Percentiles rank a stretch among this genome's conserved stretches.
These are phyloP conservation scores for Monosporascus sp. DNA, from an alignment of 2,329 filamentous ascomycete species.

Conservation along the genomic window DNA sequence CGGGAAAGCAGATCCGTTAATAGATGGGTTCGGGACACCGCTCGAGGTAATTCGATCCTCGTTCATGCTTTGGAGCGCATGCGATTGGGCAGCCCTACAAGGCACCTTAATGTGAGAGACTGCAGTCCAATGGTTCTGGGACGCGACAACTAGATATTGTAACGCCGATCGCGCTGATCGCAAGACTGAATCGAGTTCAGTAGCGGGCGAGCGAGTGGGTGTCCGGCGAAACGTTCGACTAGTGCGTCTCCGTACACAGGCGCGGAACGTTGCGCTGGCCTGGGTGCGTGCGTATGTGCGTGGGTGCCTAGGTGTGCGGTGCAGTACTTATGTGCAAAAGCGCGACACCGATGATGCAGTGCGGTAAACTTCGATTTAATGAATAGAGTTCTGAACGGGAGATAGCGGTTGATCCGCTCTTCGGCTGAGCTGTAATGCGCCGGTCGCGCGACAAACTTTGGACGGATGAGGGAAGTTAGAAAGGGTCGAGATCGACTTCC, in stretches of 20 bases:
- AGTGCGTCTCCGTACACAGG: not conserved
- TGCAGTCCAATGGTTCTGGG: constrained; percentile 8
- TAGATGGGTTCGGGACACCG: constrained; percentile 16
- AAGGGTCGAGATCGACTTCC: not conserved
- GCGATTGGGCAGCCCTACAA: constrained; percentile 14
- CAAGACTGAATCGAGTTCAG: constrained; percentile 7
- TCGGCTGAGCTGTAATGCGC: not conserved
- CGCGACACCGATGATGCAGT: not conserved
- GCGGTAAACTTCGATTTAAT: not conserved
- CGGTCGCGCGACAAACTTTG: not conserved
- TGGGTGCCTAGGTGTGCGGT: not conserved
- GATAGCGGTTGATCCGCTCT: not conserved
- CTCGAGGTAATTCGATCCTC: constrained; percentile 14
- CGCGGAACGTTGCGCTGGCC: not conserved
- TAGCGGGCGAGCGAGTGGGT: constrained; percentile 13
- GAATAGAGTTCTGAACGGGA: not conserved
- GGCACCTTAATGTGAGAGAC: constrained; percentile 12
- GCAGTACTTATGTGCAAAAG: not conserved
- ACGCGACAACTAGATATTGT: constrained; percentile 2
- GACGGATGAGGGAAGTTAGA: not conserved
- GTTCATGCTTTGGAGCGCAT: constrained; percentile 24
- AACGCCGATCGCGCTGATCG: constrained; percentile 26
- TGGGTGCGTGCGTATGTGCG: not conserved
- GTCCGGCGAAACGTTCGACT: constrained; percentile 2
- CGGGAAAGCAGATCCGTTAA: constrained; percentile 14